Percentiles rank a stretch among this genome's conserved stretches.
phyloP scores from a whole-genome alignment of 2,329 filamentous ascomycete species.

The Penicillium sp. region DNA sequence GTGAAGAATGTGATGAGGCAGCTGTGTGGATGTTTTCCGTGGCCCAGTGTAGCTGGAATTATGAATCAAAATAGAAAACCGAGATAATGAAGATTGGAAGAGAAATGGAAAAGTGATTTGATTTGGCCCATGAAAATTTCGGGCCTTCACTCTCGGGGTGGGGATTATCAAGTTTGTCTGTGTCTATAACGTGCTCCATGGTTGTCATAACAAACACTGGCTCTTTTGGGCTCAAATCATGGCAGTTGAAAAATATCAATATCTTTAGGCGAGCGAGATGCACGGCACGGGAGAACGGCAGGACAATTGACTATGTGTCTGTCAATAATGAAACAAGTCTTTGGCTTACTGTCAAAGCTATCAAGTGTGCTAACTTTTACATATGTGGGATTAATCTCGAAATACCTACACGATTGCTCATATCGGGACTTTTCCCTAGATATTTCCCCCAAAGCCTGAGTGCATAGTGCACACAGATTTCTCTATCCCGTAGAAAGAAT shows the following conservation, averaged over 20 bases:
- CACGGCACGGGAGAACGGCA: too few species aligned
- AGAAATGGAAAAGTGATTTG: background rate
- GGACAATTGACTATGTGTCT: too few species aligned
- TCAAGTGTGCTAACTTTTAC: too few species aligned
- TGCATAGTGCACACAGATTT: too few species aligned
- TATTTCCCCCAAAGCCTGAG: too few species aligned
- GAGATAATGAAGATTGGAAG: background rate
- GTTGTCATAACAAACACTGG: background rate
- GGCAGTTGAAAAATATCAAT: background rate
- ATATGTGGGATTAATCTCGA: too few species aligned
- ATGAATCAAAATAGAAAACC: background rate
- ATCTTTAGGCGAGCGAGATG: background rate
- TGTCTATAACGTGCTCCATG: background rate
- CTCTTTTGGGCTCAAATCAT: background rate
- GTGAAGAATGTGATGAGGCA: background rate
- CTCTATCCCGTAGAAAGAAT: too few species aligned
- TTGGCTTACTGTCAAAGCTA: too few species aligned
- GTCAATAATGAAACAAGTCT: too few species aligned
- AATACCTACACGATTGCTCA: too few species aligned
- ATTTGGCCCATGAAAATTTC: background rate
- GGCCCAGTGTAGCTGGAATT: too few species aligned
- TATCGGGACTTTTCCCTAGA: too few species aligned
- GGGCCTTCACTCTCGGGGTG: background rate
- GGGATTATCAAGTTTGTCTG: background rate
- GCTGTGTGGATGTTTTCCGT: background rate